These are phyloP conservation scores for Staphylotrichum tortipilum DNA, from an alignment of 495 filamentous ascomycete species.

Conservation along the genomic window DNA sequence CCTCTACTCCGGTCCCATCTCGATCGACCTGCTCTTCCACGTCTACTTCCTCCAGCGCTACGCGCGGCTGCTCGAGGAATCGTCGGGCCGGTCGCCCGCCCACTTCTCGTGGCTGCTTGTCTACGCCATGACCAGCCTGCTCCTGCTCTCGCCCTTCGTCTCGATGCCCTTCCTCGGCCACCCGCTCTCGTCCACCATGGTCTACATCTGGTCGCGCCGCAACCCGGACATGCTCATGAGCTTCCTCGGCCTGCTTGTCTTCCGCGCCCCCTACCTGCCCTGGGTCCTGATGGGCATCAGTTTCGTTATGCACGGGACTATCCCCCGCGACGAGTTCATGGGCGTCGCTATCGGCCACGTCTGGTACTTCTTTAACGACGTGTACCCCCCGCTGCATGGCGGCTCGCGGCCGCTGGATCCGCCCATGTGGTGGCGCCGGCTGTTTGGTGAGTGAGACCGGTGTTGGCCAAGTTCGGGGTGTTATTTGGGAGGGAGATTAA, in stretches of 20 bases:
- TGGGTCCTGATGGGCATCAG: conserved; percentile 95
- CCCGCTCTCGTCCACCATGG: conserved; percentile 77
- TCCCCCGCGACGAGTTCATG: conserved; percentile 94
- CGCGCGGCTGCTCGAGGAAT: conserved; percentile 89
- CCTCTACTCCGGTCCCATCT: conserved; percentile 91
- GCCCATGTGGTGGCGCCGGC: conserved; percentile 78
- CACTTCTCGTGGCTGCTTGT: conserved; percentile 91
- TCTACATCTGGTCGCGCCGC: conserved; percentile 96
- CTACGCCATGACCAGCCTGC: conserved; percentile 68
- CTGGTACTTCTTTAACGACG: conserved; percentile 97
- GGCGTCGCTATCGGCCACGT: conserved; percentile 90
- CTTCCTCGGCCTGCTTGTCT: conserved; percentile 82
- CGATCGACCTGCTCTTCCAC: conserved; percentile 92
- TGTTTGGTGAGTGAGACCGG: conserved; percentile 50
- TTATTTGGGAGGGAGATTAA: conserved; percentile 1
- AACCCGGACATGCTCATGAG: conserved; percentile 88
- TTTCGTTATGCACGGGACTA: conserved; percentile 69
- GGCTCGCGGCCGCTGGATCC: conserved; percentile 84
- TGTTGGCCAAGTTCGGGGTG: background rate
- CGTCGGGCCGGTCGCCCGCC: conserved; percentile 77
- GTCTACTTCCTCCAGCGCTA: conserved; percentile 98
- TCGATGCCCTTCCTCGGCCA: conserved; percentile 88
- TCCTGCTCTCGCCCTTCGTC: conserved; percentile 72
- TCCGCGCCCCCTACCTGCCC: conserved; percentile 87
- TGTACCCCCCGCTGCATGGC: conserved; percentile 83